Evolutionary conservation across 805 yeast species (phyloP).

Genomic region (Helenozyma baotianmanensis): DNA sequence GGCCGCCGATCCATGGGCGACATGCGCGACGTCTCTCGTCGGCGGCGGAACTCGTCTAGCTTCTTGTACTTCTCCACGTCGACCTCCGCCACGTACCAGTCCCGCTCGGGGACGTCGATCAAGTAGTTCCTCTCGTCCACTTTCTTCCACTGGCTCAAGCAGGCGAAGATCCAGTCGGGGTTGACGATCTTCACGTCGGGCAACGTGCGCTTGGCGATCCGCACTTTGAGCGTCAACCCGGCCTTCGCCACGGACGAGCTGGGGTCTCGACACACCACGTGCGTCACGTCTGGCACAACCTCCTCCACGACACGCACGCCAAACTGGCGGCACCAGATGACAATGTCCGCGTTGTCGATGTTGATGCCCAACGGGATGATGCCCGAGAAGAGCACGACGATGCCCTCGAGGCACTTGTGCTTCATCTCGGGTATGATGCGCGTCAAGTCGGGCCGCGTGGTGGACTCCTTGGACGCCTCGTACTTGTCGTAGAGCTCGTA

Average conservation of each 20-base stretch:
- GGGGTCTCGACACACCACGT: conserved; percentile 76
- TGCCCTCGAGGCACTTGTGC: conserved; percentile 57
- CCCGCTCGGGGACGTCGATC: conserved; percentile 45
- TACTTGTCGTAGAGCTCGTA: conserved; percentile 28
- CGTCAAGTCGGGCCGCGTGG: conserved; percentile 55
- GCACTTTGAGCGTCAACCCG: conserved; percentile 70
- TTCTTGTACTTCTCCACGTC: conserved; percentile 42
- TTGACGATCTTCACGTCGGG: conserved; percentile 71
- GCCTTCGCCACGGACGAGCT: conserved; percentile 30
- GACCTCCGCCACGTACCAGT: conserved; percentile 39
- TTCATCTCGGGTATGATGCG: conserved; percentile 75
- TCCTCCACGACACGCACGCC: conserved; percentile 82
- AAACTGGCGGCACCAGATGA: conserved; percentile 86
- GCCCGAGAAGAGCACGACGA: conserved; percentile 78
- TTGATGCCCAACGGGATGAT: conserved; percentile 80
- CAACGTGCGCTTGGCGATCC: conserved; percentile 64
- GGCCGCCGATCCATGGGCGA: conserved; percentile 14
- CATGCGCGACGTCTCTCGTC: too few relatives aligned
- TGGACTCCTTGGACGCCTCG: conserved; percentile 7
- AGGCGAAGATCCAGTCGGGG: conserved; percentile 89
- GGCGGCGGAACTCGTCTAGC: conserved; percentile 21
- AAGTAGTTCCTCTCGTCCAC: conserved; percentile 59
- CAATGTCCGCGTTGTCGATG: conserved; percentile 75
- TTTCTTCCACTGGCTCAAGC: conserved; percentile 73
- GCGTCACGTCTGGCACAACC: conserved; percentile 69